These are phyloP conservation scores for Pedinophyceae sp. DNA, from an alignment of 139 green algal species.

Conservation along the genomic window DNA sequence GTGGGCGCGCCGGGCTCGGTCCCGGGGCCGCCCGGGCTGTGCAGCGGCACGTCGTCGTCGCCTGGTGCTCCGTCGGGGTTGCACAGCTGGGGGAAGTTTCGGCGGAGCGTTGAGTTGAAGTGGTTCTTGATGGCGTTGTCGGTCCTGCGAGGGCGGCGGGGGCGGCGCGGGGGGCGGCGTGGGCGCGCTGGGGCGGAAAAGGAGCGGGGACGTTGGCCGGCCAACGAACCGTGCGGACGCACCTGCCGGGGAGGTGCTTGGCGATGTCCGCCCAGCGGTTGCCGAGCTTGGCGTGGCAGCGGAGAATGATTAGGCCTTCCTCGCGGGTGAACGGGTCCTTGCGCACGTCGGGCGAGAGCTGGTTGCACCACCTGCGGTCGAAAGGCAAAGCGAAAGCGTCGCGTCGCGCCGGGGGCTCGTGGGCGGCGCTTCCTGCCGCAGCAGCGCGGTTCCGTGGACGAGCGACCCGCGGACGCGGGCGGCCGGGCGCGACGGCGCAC, in stretches of 20 bases:
- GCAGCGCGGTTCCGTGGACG: neutral
- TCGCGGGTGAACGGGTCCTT: slow-evolving; percentile 30
- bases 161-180: too few relatives aligned
- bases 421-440: neutral
- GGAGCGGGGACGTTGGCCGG: too few relatives aligned
- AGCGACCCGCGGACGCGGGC: too few relatives aligned
- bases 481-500: too few relatives aligned
- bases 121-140: slow-evolving; percentile 1
- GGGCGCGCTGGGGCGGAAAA: too few relatives aligned
- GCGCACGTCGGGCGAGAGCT: slow-evolving; percentile 22
- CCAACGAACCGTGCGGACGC: neutral
- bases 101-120: neutral
- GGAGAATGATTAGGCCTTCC: slow-evolving; percentile 24
- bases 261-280: slow-evolving; percentile 10
- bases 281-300: slow-evolving; percentile 18
- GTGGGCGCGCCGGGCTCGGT: too few relatives aligned
- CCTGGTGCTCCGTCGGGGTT: neutral
- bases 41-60: neutral
- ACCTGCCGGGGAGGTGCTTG: neutral
- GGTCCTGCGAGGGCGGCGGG: neutral
- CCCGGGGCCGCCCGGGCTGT: too few relatives aligned
- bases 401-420: too few relatives aligned
- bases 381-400: too few relatives aligned
- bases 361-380: slow-evolving; percentile 22
- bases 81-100: neutral